Evolutionary conservation across 805 yeast species (phyloP), one percentile per base, ranked within the genome.

Genomic region (Saccharomyces paradoxus): DNA sequence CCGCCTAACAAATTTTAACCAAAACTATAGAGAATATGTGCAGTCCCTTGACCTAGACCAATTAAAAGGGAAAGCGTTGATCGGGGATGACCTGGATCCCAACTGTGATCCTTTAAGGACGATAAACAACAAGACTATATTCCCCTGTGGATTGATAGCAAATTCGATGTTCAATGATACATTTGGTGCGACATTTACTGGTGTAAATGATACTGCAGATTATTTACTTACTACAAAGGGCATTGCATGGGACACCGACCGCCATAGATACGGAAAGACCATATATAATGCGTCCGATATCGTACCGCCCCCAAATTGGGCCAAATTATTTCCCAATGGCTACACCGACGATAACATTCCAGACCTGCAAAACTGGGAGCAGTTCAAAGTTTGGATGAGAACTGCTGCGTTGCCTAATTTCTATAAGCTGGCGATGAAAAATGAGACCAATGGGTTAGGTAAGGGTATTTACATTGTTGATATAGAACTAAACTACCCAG

Each of bases 11-110:
- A 89, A 89, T 67, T 94, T 90, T 70, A 90, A 80, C 70, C 98
- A 94, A 69, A 92, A 94, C 70, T 98, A 92, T 73, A 81, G 99
- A 57, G 87, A 94, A 58, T 94, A 90, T 67, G 97, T 92, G 32
- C 84, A 83, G 58, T 86, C 96, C 10, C 87, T 79, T 69, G 95
- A 90, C 68, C 80, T 86, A 69, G 76, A 79, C 46, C 99, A 92
- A 72, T 68, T 92, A 51, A 81, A 82, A 56, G 99, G 99, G 3
- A 68, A 79, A 28, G 88, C 90, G 2, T 83, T 86, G 7, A 51
- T 77, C 0, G 74, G 74, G 2, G 75, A 70, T 37, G 77, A 73
- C 49, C 69, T 94, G 21, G 77, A 73, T 51, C 64, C 69, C 49
- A 74, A 71, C 54, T 72, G 75, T 51, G 60, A 67, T 41, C 76